Percentiles rank a stretch among this genome's conserved stretches.
phyloP scores from a whole-genome alignment of 208 protist genomes.

The Vickermania spadyakhi region DNA sequence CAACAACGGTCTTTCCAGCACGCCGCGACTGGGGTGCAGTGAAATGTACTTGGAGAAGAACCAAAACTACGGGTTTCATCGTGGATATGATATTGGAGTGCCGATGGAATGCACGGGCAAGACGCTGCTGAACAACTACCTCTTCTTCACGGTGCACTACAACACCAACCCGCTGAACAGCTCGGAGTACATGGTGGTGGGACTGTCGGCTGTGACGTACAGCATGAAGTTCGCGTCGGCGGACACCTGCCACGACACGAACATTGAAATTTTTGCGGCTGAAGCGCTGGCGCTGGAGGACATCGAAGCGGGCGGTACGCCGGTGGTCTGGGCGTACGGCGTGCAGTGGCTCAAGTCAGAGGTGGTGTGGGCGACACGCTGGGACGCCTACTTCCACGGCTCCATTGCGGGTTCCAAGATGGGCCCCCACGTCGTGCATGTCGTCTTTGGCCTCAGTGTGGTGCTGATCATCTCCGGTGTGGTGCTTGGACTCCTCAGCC shows the following conservation, averaged over 20 bases:
- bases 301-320: conserved; percentile 9
- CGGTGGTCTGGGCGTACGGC: conserved; percentile 79
- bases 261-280: conserved; percentile 4
- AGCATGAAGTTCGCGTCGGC: conserved; percentile 27
- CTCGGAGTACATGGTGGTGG: conserved; percentile 61
- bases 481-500: conserved; percentile 93
- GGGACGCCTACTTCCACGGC: conserved; percentile 93
- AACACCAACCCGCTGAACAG: conserved; percentile 18
- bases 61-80: conserved; percentile 20
- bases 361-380: conserved; percentile 94
- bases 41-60: conserved; percentile 13
- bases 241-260: conserved; percentile 12
- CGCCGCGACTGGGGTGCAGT: conserved; percentile 9
- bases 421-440: conserved; percentile 92
- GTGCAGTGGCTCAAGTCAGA: conserved; percentile 59
- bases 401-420: conserved; percentile 47
- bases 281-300: conserved; percentile 18
- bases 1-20: conserved; percentile 11
- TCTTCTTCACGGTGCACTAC: conserved; percentile 71
- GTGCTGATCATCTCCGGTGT: conserved; percentile 80
- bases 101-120: conserved; percentile 21
- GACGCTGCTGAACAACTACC: conserved; percentile 69
- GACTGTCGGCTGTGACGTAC: conserved; percentile 36
- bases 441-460: conserved; percentile 95
- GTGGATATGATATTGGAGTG: conserved; percentile 68